Conservation (phyloP, 1,284 basidiomycete genomes). For the Moniliella sp. region DNA sequence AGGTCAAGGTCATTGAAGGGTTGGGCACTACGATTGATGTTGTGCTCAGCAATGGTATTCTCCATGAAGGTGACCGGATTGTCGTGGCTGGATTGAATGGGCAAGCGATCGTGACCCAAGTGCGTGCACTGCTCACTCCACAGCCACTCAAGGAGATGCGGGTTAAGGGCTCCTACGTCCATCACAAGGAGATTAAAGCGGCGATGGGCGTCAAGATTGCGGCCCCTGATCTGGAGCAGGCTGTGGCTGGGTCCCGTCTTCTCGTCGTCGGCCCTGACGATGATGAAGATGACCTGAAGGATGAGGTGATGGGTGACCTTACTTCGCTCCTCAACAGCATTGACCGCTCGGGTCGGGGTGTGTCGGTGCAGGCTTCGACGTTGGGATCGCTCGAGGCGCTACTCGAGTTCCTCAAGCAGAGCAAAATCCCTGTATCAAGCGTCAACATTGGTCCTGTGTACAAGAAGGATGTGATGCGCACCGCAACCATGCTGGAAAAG, state of each 20-base stretch:
- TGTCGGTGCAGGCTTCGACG: slow-evolving; percentile 92
- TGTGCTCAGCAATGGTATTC: slow-evolving; percentile 77
- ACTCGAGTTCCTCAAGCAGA: slow-evolving; percentile 76
- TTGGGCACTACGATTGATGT: slow-evolving; percentile 96
- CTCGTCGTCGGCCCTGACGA: slow-evolving; percentile 79
- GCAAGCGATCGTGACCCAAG: slow-evolving; percentile 69
- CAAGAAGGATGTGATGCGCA: slow-evolving; percentile 82
- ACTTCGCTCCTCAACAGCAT: slow-evolving; percentile 71
- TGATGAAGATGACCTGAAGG: slow-evolving; percentile 78
- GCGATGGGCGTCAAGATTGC: slow-evolving; percentile 90
- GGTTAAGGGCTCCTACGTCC: slow-evolving; percentile 91
- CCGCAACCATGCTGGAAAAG: slow-evolving; percentile 82
- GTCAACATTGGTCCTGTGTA: slow-evolving; percentile 96
- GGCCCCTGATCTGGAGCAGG: slow-evolving; percentile 88
- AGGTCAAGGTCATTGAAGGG: slow-evolving; percentile 97
- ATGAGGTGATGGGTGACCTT: slow-evolving; percentile 89
- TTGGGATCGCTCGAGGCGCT: slow-evolving; percentile 90
- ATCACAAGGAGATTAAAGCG: slow-evolving; percentile 93
- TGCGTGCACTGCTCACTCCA: slow-evolving; percentile 80
- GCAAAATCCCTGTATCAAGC: slow-evolving; percentile 68
- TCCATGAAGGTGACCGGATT: slow-evolving; percentile 79
- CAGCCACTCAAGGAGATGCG: slow-evolving; percentile 88
- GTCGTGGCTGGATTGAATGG: slow-evolving; percentile 94
- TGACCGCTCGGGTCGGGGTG: slow-evolving; percentile 81
- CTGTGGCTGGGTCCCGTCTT: slow-evolving; percentile 88